Evolutionary conservation across 768 basidiomycete genomes (phyloP).

Genomic region (Amanita subjunquillea): DNA sequence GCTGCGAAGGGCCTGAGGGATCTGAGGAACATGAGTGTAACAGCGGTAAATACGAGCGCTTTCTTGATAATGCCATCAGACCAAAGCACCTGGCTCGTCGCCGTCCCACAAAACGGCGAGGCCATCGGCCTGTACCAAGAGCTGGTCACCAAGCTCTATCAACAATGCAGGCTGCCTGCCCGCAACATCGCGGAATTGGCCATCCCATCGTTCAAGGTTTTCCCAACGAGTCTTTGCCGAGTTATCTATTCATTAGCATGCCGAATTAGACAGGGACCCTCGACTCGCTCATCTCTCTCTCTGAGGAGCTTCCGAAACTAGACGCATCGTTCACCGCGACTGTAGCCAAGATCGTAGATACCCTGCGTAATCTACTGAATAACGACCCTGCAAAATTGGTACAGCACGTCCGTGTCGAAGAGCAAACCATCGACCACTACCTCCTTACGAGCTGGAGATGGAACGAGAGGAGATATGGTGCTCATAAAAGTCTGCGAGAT

Average conservation of each 20-base stretch:
- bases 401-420: conserved; percentile 75
- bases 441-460: conserved; percentile 79
- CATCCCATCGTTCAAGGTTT: conserved; percentile 88
- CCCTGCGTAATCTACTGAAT: conserved; percentile 80
- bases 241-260: conserved; percentile 8
- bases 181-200: conserved; percentile 52
- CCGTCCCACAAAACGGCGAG: conserved; percentile 82
- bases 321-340: conserved; percentile 80
- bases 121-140: conserved; percentile 66
- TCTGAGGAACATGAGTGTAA: neutral
- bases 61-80: conserved; percentile 74
- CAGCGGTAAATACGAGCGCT: conserved; percentile 1
- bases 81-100: conserved; percentile 88
- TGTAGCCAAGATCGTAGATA: conserved; percentile 91
- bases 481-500: conserved; percentile 73
- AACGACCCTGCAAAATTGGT: conserved; percentile 71
- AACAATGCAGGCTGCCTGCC: conserved; percentile 39
- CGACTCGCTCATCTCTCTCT: conserved; percentile 77
- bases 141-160: conserved; percentile 47
- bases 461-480: conserved; percentile 88
- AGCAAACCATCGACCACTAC: conserved; percentile 70
- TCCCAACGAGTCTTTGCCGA: conserved; percentile 8
- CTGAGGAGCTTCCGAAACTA: conserved; percentile 88
- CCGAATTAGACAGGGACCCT: conserved; percentile 79
- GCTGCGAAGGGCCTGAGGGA: neutral